phyloP scores from a whole-genome alignment of 345 rosid genomes.

The Alliaria petiolata region DNA sequence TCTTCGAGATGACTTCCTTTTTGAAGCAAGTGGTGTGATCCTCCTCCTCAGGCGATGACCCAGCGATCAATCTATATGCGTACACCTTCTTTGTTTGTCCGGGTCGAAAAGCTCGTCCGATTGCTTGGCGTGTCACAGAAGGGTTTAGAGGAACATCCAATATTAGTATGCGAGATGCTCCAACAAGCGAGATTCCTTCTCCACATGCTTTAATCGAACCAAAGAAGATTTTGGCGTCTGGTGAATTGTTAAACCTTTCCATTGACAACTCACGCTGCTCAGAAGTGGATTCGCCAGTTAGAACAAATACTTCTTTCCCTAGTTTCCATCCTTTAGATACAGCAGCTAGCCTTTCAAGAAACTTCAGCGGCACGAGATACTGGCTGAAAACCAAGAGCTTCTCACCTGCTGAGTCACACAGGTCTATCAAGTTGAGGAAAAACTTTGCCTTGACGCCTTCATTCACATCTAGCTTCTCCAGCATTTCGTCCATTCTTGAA shows the following conservation, averaged over 20 bases:
- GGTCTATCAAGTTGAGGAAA: conserved; percentile 62
- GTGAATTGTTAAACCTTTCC: conserved; percentile 80
- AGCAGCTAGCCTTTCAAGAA: conserved; percentile 62
- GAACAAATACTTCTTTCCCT: conserved; percentile 64
- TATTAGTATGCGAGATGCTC: conserved; percentile 86
- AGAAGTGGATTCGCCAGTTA: conserved; percentile 67
- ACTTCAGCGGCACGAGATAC: conserved; percentile 72
- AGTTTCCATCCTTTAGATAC: conserved; percentile 59
- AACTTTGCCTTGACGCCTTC: conserved; percentile 88
- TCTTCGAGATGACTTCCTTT: conserved; percentile 80
- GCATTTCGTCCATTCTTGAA: conserved; percentile 56
- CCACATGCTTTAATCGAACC: conserved; percentile 98
- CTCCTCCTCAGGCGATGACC: conserved; percentile 79
- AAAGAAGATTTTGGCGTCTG: conserved; percentile 75
- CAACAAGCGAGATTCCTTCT: conserved; percentile 93
- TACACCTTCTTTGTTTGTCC: conserved; percentile 85
- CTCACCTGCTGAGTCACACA: conserved; percentile 72
- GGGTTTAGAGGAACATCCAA: conserved; percentile 92
- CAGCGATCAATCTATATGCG: conserved; percentile 77
- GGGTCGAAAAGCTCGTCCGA: conserved; percentile 88
- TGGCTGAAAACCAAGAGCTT: conserved; percentile 89
- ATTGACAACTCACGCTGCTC: conserved; percentile 74
- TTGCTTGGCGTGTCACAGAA: conserved; percentile 95
- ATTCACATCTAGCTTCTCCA: conserved; percentile 48
- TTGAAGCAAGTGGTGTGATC: conserved; percentile 74